Evolutionary conservation across 2,329 filamentous ascomycete genomes (phyloP).

Genomic region (Aspergillus novofumigatus): DNA sequence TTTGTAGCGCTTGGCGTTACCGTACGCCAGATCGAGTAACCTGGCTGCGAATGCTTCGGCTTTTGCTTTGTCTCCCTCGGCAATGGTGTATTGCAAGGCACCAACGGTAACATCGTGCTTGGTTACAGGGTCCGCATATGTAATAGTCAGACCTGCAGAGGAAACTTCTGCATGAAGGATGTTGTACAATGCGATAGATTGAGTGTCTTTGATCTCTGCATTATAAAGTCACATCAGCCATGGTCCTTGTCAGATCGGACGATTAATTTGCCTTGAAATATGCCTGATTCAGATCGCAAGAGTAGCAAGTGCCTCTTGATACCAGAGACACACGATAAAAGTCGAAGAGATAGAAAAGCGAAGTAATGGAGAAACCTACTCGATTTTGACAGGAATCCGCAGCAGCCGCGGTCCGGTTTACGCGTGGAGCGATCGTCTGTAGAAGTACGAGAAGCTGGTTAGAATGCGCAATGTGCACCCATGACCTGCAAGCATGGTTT

Average conservation of each 20-base stretch:
- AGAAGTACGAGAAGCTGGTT: constrained; percentile 1
- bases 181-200: constrained; percentile 72
- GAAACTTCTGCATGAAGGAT: constrained; percentile 73
- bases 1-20: constrained; percentile 62
- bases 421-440: constrained; percentile 53
- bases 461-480: not conserved
- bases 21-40: constrained; percentile 69
- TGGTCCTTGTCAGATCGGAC: not conserved
- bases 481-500: not conserved
- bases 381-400: constrained; percentile 49
- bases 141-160: constrained; percentile 61
- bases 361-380: constrained; percentile 35
- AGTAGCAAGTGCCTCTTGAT: not conserved
- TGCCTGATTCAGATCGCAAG: not conserved
- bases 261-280: not conserved
- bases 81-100: constrained; percentile 59
- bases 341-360: not conserved
- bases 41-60: constrained; percentile 58
- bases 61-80: constrained; percentile 48
- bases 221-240: constrained; percentile 5
- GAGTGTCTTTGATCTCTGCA: constrained; percentile 47
- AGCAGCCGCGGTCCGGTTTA: constrained; percentile 50
- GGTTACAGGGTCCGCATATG: constrained; percentile 62
- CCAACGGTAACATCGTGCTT: constrained; percentile 59
- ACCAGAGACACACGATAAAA: not conserved